Percentiles rank a stretch among this genome's conserved stretches.
phyloP scores from a whole-genome alignment of 1,139 yeast genomes.

The Debaryomyces sp. region DNA sequence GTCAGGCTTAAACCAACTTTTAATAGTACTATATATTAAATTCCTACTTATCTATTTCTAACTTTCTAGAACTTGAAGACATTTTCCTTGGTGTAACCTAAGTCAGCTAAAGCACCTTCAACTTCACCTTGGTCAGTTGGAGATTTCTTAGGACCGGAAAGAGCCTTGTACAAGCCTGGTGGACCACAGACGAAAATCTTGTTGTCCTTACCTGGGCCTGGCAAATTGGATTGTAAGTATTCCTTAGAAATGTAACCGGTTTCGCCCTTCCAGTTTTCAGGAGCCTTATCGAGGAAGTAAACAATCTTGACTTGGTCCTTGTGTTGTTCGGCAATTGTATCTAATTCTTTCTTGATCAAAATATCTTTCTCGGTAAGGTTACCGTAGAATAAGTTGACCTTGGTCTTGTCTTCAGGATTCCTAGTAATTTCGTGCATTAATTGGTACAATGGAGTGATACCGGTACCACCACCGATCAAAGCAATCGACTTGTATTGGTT shows the following conservation, averaged over 20 bases:
- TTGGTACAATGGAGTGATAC: constrained; percentile 94
- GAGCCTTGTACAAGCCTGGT: constrained; percentile 50
- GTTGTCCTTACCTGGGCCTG: constrained; percentile 61
- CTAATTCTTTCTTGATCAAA: constrained; percentile 77
- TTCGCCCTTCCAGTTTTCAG: constrained; percentile 77
- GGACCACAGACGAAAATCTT: constrained; percentile 94
- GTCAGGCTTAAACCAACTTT: not conserved
- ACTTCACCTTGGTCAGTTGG: constrained; percentile 96
- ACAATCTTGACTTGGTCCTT: constrained; percentile 70
- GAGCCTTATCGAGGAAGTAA: constrained; percentile 74
- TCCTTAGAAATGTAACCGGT: constrained; percentile 84
- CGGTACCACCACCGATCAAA: constrained; percentile 97
- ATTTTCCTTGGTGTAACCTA: constrained; percentile 85
- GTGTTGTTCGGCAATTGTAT: constrained; percentile 59
- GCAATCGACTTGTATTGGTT: constrained; percentile 75
- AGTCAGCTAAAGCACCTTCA: constrained; percentile 81
- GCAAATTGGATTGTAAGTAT: constrained; percentile 65
- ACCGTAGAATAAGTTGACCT: constrained; percentile 74
- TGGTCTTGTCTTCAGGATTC: constrained; percentile 77
- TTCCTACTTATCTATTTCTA: constrained; percentile 2
- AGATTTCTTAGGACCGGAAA: constrained; percentile 80
- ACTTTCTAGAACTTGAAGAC: constrained; percentile 78
- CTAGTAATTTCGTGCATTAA: constrained; percentile 77
- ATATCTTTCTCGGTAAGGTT: constrained; percentile 79
- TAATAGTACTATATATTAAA: not conserved